Evolutionary conservation across 2,329 filamentous ascomycete species (phyloP).

Genomic region (Trichoderma citrinoviride): DNA sequence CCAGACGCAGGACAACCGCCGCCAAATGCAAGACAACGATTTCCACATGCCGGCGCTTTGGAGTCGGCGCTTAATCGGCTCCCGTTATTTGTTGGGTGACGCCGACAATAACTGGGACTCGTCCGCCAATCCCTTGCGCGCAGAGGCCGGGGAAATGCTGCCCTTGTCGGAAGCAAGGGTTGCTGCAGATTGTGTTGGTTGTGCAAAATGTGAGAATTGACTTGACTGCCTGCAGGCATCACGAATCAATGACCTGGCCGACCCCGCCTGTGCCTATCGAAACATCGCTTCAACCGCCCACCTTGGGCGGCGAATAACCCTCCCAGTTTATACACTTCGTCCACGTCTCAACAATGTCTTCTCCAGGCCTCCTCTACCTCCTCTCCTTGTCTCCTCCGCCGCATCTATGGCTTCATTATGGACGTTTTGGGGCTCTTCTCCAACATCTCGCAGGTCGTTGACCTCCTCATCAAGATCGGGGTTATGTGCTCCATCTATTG

Average conservation of each 20-base stretch:
- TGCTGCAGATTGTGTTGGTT: no score
- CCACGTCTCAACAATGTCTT: background rate
- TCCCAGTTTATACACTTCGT: no score
- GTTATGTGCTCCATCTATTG: constrained; percentile 22
- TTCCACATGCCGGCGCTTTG: background rate
- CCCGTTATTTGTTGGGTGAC: background rate
- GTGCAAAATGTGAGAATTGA: no score
- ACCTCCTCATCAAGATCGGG: constrained; percentile 22
- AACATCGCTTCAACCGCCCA: no score
- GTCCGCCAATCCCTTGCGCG: background rate
- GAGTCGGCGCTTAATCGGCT: background rate
- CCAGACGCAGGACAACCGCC: background rate
- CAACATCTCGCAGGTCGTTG: constrained; percentile 21
- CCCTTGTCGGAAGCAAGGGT: no score
- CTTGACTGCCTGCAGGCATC: background rate
- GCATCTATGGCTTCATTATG: constrained; percentile 12
- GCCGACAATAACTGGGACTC: background rate
- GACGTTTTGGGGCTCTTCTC: constrained; percentile 20
- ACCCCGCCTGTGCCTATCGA: no score
- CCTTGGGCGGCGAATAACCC: no score
- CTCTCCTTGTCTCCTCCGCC: background rate
- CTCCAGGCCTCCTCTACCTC: background rate
- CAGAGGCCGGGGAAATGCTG: background rate
- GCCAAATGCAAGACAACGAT: background rate
- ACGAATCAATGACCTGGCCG: background rate